These are phyloP conservation scores for Carex kokanica DNA, from an alignment of 176 grass and related monocot genomes.

Conservation along the genomic window DNA sequence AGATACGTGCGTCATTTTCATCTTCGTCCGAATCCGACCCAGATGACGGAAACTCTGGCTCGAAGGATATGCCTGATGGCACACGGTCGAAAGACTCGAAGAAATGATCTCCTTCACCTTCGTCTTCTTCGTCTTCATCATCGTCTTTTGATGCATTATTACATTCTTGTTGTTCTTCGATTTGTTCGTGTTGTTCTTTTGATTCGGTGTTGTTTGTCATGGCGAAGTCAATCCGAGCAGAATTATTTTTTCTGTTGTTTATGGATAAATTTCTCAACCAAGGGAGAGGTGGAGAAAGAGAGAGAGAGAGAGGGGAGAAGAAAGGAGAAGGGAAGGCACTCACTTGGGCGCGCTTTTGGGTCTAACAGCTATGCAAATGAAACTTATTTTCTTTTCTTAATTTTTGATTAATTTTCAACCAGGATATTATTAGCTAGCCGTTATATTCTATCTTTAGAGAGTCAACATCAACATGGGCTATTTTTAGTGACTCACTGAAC, in stretches of 20 bases:
- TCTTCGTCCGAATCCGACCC: conserved; percentile 51
- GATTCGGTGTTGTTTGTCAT: conserved; percentile 10
- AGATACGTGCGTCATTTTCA: conserved; percentile 54
- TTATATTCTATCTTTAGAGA: conserved; percentile 19
- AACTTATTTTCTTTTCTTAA: conserved; percentile 20
- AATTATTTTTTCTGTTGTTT: not conserved
- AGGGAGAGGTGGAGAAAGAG: not conserved
- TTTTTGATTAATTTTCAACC: conserved; percentile 7
- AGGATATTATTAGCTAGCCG: conserved; percentile 9
- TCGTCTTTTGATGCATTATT: conserved; percentile 17
- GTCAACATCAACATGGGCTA: not conserved
- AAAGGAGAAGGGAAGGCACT: not conserved
- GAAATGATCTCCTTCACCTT: conserved; percentile 52
- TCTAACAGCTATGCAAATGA: not conserved
- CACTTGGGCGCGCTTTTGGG: not conserved
- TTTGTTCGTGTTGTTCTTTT: not conserved
- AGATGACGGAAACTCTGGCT: conserved; percentile 57
- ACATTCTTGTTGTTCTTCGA: not conserved
- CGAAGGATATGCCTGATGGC: conserved; percentile 61
- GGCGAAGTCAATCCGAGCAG: not conserved
- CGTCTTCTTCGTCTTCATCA: conserved; percentile 15
- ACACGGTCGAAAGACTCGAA: conserved; percentile 82
- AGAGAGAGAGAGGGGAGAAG: not conserved
- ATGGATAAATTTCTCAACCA: not conserved
- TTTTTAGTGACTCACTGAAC: not conserved